These are phyloP conservation scores for Serendipita sp. DNA, from an alignment of 768 basidiomycete genomes.

Conservation along the genomic window DNA sequence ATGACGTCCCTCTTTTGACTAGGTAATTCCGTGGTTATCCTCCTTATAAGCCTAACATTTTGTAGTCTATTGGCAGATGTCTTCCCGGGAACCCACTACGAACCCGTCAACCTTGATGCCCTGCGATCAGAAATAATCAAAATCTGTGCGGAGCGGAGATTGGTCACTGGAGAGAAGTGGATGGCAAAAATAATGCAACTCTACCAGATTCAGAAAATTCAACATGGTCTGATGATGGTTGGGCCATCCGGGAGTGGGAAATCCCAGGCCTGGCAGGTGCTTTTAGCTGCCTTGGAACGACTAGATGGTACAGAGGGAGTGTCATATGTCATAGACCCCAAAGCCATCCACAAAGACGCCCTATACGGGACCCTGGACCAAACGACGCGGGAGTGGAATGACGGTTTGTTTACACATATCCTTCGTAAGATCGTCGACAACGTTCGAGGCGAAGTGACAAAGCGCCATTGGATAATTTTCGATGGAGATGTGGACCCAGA, in stretches of 20 bases:
- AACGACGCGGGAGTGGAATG: slow-evolving; percentile 98
- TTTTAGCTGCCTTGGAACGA: slow-evolving; percentile 77
- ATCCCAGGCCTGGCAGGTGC: slow-evolving; percentile 91
- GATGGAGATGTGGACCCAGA: slow-evolving; percentile 99
- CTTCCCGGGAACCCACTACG: slow-evolving; percentile 89
- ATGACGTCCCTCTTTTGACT: slow-evolving; percentile 87
- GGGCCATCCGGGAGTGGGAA: slow-evolving; percentile 95
- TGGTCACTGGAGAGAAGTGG: slow-evolving; percentile 83
- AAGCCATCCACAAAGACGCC: slow-evolving; percentile 97
- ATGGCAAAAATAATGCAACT: slow-evolving; percentile 90
- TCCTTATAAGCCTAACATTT: slow-evolving; percentile 7
- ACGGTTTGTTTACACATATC: slow-evolving; percentile 95
- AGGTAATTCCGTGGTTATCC: slow-evolving; percentile 33
- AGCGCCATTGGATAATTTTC: slow-evolving; percentile 98
- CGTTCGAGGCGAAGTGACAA: slow-evolving; percentile 90
- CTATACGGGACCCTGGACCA: slow-evolving; percentile 93
- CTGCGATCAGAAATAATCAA: slow-evolving; percentile 73
- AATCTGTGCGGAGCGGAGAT: slow-evolving; percentile 72
- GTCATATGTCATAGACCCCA: slow-evolving; percentile 94
- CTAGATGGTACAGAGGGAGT: slow-evolving; percentile 87
- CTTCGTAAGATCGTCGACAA: slow-evolving; percentile 97
- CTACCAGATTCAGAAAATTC: slow-evolving; percentile 98
- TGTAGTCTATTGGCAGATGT: slow-evolving; percentile 82
- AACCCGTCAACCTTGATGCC: slow-evolving; percentile 74
- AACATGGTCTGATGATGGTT: slow-evolving; percentile 99